Evolutionary conservation across 345 rosid genomes (phyloP).

Genomic region (Aurinia saxatilis): DNA sequence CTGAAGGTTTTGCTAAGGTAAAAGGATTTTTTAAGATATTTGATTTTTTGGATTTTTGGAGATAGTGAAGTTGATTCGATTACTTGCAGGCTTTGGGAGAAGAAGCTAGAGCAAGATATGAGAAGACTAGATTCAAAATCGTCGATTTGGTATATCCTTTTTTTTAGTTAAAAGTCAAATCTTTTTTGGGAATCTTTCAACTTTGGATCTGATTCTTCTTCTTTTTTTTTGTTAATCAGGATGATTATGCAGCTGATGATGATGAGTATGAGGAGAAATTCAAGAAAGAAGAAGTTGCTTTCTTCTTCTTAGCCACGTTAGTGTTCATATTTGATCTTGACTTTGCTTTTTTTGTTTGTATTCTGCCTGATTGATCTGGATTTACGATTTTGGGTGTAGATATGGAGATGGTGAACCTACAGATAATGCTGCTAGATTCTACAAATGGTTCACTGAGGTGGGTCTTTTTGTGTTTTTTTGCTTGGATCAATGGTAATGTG

Average conservation of each 20-base stretch:
- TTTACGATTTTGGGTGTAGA: slow-evolving; percentile 33
- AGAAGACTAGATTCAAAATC: slow-evolving; percentile 63
- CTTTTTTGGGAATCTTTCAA: not conserved
- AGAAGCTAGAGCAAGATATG: slow-evolving; percentile 83
- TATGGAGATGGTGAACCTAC: slow-evolving; percentile 99
- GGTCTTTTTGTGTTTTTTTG: slow-evolving; percentile 12
- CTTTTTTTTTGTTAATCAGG: slow-evolving; percentile 33
- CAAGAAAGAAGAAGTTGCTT: slow-evolving; percentile 69
- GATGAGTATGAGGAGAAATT: slow-evolving; percentile 89
- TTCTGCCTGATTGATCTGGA: slow-evolving; percentile 10
- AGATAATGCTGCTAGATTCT: slow-evolving; percentile 97
- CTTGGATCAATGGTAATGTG: not conserved
- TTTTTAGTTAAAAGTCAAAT: too few species aligned
- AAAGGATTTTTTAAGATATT: not conserved
- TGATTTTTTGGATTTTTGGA: not conserved
- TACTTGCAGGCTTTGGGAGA: slow-evolving; percentile 53
- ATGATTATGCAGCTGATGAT: slow-evolving; percentile 92
- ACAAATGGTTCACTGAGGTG: slow-evolving; percentile 97
- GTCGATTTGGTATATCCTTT: slow-evolving; percentile 64
- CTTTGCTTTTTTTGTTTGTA: not conserved
- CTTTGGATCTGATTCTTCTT: not conserved
- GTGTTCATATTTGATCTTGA: slow-evolving; percentile 1
- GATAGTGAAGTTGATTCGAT: not conserved
- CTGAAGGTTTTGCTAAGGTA: slow-evolving; percentile 98
- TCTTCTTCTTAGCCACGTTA: slow-evolving; percentile 96